Evolutionary conservation across 768 basidiomycete genomes (phyloP).

Genomic region (Megacollybia marginata): DNA sequence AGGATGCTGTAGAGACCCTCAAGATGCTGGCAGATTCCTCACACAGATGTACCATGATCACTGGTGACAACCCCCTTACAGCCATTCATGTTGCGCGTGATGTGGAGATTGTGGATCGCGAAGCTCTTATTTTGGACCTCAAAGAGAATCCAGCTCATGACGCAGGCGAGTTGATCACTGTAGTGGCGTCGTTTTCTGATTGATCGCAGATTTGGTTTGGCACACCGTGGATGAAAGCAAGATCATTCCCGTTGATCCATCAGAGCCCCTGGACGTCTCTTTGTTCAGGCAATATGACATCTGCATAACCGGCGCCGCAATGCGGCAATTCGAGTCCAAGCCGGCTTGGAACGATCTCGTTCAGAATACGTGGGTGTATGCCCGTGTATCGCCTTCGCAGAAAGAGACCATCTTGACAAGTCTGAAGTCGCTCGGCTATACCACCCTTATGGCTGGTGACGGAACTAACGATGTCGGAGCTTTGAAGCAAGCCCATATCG

Average conservation of each 20-base stretch:
- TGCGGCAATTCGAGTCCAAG: constrained; percentile 75
- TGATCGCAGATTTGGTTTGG: constrained; percentile 73
- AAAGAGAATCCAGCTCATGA: constrained; percentile 72
- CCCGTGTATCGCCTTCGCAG: constrained; percentile 91
- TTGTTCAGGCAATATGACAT: constrained; percentile 90
- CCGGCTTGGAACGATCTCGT: constrained; percentile 78
- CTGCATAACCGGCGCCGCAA: constrained; percentile 90
- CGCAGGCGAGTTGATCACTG: constrained; percentile 40
- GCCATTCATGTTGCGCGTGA: constrained; percentile 93
- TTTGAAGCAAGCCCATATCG: constrained; percentile 95
- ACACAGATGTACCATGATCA: constrained; percentile 99
- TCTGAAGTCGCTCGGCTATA: constrained; percentile 82
- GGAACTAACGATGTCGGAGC: constrained; percentile 99
- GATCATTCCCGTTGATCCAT: constrained; percentile 78
- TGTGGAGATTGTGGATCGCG: constrained; percentile 96
- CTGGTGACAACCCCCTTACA: constrained; percentile 96
- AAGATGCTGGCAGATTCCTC: constrained; percentile 96
- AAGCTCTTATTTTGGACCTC: constrained; percentile 86
- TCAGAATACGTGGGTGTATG: constrained; percentile 97
- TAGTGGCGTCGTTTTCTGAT: neutral
- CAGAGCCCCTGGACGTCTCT: constrained; percentile 65
- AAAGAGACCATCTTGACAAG: constrained; percentile 95
- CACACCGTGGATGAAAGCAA: constrained; percentile 89
- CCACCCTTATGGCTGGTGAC: constrained; percentile 97
- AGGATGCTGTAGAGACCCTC: constrained; percentile 83